phyloP scores from a whole-genome alignment of 148 eudicot species.

The Silene uniflora region DNA sequence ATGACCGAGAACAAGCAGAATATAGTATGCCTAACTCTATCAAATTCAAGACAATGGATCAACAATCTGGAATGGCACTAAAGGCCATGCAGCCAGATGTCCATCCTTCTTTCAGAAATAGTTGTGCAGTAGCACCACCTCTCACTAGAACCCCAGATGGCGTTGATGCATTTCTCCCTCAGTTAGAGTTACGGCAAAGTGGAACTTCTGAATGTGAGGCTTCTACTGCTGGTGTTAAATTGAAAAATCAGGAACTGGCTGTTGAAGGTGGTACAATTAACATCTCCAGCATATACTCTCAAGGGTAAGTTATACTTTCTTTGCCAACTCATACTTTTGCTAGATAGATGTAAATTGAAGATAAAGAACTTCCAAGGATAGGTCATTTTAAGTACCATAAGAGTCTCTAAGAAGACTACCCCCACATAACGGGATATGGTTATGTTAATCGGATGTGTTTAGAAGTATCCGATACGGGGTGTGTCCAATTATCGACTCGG shows the following conservation, averaged over 20 bases:
- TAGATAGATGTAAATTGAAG: neutral
- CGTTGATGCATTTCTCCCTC: conserved; percentile 42
- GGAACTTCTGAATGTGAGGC: conserved; percentile 35
- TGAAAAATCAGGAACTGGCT: conserved; percentile 55
- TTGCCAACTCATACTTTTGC: neutral
- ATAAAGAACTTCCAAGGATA: too few species aligned
- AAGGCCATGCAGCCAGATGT: conserved; percentile 43
- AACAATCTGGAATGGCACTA: conserved; percentile 33
- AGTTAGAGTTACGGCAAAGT: conserved; percentile 45
- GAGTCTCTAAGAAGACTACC: too few species aligned
- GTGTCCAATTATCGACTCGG: too few species aligned
- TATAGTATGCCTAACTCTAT: conserved; percentile 33
- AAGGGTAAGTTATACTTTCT: conserved; percentile 52
- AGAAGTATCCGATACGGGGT: too few species aligned
- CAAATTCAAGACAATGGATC: conserved; percentile 39
- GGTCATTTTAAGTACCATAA: too few species aligned
- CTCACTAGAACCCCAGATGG: conserved; percentile 35
- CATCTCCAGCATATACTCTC: conserved; percentile 85
- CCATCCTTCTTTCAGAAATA: conserved; percentile 36
- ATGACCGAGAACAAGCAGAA: conserved; percentile 38
- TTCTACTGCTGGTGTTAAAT: conserved; percentile 34
- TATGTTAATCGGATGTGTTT: too few species aligned
- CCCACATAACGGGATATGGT: too few species aligned
- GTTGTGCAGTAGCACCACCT: conserved; percentile 33
- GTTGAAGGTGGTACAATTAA: conserved; percentile 81